Conservation (phyloP, 2,329 filamentous ascomycete genomes). For the Colletotrichum cereale region DNA sequence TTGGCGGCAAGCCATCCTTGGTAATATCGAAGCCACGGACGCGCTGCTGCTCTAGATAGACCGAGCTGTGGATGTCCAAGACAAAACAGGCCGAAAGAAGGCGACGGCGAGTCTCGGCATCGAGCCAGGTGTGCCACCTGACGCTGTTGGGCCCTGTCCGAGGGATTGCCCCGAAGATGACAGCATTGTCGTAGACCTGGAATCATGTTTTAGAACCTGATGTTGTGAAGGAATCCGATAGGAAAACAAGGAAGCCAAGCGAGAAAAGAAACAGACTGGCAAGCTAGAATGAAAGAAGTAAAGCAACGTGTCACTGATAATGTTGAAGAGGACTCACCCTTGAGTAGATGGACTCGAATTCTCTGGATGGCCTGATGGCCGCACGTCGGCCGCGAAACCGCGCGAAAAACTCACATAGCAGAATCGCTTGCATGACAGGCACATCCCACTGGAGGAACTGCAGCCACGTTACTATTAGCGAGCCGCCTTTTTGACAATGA, state of each 20-base stretch:
- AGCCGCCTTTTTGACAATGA: neutral
- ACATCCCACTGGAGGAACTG: constrained; percentile 64
- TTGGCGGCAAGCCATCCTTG: constrained; percentile 48
- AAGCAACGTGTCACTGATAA: constrained; percentile 44
- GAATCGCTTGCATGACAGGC: constrained; percentile 65
- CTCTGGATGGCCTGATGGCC: constrained; percentile 60
- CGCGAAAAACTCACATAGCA: constrained; percentile 67
- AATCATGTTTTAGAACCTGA: constrained; percentile 47
- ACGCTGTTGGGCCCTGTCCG: constrained; percentile 46
- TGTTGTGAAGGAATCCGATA: constrained; percentile 39
- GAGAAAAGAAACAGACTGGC: neutral
- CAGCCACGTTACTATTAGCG: constrained; percentile 15
- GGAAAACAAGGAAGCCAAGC: constrained; percentile 46
- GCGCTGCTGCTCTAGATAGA: constrained; percentile 64
- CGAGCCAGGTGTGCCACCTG: constrained; percentile 66
- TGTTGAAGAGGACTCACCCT: constrained; percentile 58
- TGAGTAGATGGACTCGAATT: constrained; percentile 64
- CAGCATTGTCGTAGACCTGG: constrained; percentile 56
- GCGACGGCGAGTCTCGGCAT: constrained; percentile 64
- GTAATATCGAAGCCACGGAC: constrained; percentile 53
- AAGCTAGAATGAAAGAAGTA: constrained; percentile 47
- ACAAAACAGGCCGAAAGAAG: constrained; percentile 69
- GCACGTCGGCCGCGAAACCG: constrained; percentile 67
- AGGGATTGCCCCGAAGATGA: constrained; percentile 44
- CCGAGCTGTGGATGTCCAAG: constrained; percentile 67